Base-by-base conservation (phyloP, 2,329 filamentous ascomycete genomes). In the Waltergamsia citrina region DNA sequence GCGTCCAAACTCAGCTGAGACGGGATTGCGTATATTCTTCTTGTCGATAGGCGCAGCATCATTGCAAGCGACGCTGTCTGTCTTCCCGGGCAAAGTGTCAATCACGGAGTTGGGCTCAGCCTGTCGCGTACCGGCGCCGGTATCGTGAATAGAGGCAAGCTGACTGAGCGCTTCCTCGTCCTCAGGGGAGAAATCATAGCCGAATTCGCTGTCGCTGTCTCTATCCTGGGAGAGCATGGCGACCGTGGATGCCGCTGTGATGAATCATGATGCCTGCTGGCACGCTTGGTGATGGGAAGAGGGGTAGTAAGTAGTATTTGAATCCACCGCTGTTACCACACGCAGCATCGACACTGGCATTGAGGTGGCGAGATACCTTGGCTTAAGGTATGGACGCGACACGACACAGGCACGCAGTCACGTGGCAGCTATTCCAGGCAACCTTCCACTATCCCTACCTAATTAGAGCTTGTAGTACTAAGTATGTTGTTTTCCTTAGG, bases 171-270 rank as follows among this genome's bases (percentile, higher is more conserved):
- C 40, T 26, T 60, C 43, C 38, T 71, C 67, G 20, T 71, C 66
- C 19, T 70, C 65, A 2, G 50, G 41, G 3, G 63, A 62, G 28
- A 68, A 52, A 41, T 69, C 60, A 44, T 65, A 68, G 37, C 55
- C 62, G 47, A 63, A 69, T 28, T 68, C 62, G 43, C 52, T 56
- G 41, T 63, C 59, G 40, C 49, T 54, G 41, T 63, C 59, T 39
- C 49, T 54, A 39, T 59, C 56, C 25, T 16, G 15, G 11, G 16
- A 14, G 12, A 29, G 30, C 19, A 33, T n/a, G 18, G 32, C 29
- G 23, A 21, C 39, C 39, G 38, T 41, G 22, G 16, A 28, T 32
- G 34, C 23, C 30, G 30, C 29, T 4, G 14, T 21, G 21, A 32
- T 36, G 28, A 30, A 25, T 31, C 34, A 36, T 36, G 34, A 15